Conservation (phyloP, 148 eudicot genomes). For the Cornus kousa region DNA sequence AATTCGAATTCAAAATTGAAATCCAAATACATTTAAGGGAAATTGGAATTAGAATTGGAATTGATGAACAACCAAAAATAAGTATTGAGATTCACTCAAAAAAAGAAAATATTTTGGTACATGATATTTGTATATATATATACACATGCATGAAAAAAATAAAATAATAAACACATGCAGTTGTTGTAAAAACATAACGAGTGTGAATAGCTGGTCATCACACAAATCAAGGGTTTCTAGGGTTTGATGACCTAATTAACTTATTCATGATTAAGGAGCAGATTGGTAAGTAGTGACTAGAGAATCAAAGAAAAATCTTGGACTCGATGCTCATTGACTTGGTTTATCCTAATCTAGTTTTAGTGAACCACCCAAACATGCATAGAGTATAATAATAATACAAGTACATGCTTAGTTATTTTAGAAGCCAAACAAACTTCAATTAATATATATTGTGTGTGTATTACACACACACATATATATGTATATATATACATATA, state of each 20-base stretch:
- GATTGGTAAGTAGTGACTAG: background rate
- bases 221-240: conserved; percentile 30
- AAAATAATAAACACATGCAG: background rate
- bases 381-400: background rate
- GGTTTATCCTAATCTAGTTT: background rate
- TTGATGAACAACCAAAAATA: no score
- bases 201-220: conserved; percentile 28
- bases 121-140: no score
- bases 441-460: background rate
- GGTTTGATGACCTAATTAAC: conserved; percentile 24
- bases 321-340: conserved; percentile 36
- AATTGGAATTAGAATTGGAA: no score
- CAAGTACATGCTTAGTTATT: background rate
- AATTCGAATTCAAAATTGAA: no score
- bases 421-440: background rate
- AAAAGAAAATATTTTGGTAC: no score
- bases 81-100: no score
- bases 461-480: background rate
- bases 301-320: conserved; percentile 22
- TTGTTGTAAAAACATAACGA: conserved; percentile 8
- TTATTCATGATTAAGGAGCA: background rate
- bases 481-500: background rate
- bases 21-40: no score
- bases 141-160: background rate
- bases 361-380: conserved; percentile 1